A percentile compares a stretch with the other conserved stretches of the same genome.
Evolutionary conservation across 768 basidiomycete genomes (phyloP).

Genomic region (Rossbeevera mucosa): DNA sequence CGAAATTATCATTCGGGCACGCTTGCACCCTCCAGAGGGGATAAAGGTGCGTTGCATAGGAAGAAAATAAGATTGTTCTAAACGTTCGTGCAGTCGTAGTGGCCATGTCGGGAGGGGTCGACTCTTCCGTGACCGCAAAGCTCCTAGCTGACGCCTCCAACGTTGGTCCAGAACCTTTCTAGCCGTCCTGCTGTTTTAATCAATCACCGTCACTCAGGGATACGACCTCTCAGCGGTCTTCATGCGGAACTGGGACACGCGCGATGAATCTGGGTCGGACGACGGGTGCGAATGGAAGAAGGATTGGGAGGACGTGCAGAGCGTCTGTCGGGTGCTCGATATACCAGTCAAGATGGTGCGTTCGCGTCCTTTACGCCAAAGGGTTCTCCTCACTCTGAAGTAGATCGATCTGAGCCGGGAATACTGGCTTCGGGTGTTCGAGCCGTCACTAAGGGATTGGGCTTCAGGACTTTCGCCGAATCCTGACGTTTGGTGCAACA

Average conservation of each 20-base stretch:
- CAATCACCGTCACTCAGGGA: slow-evolving; percentile 47
- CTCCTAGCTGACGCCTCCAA: slow-evolving; percentile 54
- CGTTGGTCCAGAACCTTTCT: slow-evolving; percentile 34
- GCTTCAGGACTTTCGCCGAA: slow-evolving; percentile 80
- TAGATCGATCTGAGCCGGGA: slow-evolving; percentile 85
- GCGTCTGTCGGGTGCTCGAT: slow-evolving; percentile 67
- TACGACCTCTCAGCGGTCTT: slow-evolving; percentile 83
- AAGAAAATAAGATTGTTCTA: not conserved
- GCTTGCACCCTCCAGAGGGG: slow-evolving; percentile 21
- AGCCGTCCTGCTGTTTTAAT: not conserved
- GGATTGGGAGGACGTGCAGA: slow-evolving; percentile 88
- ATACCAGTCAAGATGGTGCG: slow-evolving; percentile 71
- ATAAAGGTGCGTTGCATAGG: slow-evolving; percentile 22
- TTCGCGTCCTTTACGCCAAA: not conserved
- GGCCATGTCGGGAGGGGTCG: slow-evolving; percentile 94
- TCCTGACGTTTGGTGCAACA: slow-evolving; percentile 92
- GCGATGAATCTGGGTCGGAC: slow-evolving; percentile 74
- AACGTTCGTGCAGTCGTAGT: slow-evolving; percentile 58
- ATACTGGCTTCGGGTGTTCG: slow-evolving; percentile 91
- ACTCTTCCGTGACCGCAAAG: slow-evolving; percentile 85
- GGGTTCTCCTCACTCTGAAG: slow-evolving; percentile 2
- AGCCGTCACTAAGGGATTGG: slow-evolving; percentile 79
- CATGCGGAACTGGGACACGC: slow-evolving; percentile 95
- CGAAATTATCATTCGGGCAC: slow-evolving; percentile 17
- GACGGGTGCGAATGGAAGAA: slow-evolving; percentile 94